Conservation (phyloP, 2,329 filamentous ascomycete genomes). For the Fusarium floridanum region DNA sequence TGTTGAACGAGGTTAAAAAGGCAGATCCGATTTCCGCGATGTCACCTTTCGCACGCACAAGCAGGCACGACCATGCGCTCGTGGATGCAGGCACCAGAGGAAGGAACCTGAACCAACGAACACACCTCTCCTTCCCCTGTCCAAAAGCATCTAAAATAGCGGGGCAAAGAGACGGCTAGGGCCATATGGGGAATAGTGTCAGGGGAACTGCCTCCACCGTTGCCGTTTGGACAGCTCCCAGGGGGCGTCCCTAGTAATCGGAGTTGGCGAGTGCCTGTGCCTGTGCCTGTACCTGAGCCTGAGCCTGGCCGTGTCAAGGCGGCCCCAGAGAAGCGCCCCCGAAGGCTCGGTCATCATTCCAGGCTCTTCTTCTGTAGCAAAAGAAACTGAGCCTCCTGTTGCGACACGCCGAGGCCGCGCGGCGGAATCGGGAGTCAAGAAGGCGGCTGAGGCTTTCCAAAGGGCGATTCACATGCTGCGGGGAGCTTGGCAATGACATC, state of each 20-base stretch:
- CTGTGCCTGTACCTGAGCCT: neutral
- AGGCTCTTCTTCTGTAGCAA: neutral
- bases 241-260: conserved; percentile 20
- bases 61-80: conserved; percentile 25
- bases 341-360: conserved; percentile 7
- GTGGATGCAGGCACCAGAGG: conserved; percentile 26
- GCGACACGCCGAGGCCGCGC: conserved; percentile 14
- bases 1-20: conserved; percentile 22
- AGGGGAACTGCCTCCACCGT: conserved; percentile 48
- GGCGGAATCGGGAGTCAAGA: conserved; percentile 12
- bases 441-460: neutral
- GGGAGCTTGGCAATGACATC: neutral
- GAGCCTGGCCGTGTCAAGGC: conserved; percentile 4
- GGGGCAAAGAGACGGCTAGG: conserved; percentile 11
- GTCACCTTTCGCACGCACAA: conserved; percentile 39
- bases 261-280: conserved; percentile 20
- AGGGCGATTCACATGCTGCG: neutral
- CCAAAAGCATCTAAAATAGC: conserved; percentile 28
- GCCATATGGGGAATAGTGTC: conserved; percentile 50
- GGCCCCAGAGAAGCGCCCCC: conserved; percentile 26
- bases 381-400: conserved; percentile 1
- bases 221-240: conserved; percentile 29
- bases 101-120: conserved; percentile 21
- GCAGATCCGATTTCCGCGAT: conserved; percentile 46
- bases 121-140: conserved; percentile 30